A percentile compares a stretch with the other conserved stretches of the same genome.
phyloP scores from a whole-genome alignment of 1,284 basidiomycete species.

The Naganishia sp. region DNA sequence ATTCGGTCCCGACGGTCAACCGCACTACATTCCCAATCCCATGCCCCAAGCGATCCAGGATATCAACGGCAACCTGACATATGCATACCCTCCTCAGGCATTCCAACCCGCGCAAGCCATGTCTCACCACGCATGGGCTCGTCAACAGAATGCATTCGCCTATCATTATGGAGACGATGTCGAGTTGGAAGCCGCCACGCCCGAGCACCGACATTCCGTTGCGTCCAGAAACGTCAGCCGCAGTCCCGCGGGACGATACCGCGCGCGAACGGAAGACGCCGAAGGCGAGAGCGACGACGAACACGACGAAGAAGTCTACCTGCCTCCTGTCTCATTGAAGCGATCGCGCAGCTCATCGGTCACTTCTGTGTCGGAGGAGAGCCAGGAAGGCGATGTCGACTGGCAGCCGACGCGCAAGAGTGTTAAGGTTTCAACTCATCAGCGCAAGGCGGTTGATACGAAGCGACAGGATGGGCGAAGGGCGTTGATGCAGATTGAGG shows the following conservation, averaged over 20 bases:
- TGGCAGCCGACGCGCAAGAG: constrained; percentile 27
- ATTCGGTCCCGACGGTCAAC: constrained; percentile 15
- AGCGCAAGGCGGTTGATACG: constrained; percentile 14
- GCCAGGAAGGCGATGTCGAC: constrained; percentile 14
- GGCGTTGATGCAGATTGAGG: not conserved
- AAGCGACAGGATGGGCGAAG: constrained; percentile 6
- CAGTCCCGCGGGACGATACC: not conserved
- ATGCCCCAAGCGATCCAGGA: constrained; percentile 23
- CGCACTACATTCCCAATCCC: constrained; percentile 19
- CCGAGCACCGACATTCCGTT: constrained; percentile 18
- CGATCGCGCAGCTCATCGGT: not conserved
- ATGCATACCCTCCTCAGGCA: constrained; percentile 31
- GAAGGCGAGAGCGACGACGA: constrained; percentile 17
- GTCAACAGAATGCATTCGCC: constrained; percentile 29
- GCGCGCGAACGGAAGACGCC: constrained; percentile 2
- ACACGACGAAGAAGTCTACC: not conserved
- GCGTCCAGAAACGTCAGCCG: constrained; percentile 1
- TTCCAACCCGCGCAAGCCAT: constrained; percentile 24
- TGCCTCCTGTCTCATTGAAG: not conserved
- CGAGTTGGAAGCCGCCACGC: constrained; percentile 30
- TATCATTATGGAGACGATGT: constrained; percentile 28
- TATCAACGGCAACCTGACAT: constrained; percentile 24
- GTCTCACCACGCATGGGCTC: constrained; percentile 22
- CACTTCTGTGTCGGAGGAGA: constrained; percentile 3
- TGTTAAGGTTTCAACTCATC: not conserved